Percentiles rank a stretch among this genome's conserved stretches.
phyloP scores from a whole-genome alignment of 192 early-diverging fungal genomes.

The Diversispora eburnea region DNA sequence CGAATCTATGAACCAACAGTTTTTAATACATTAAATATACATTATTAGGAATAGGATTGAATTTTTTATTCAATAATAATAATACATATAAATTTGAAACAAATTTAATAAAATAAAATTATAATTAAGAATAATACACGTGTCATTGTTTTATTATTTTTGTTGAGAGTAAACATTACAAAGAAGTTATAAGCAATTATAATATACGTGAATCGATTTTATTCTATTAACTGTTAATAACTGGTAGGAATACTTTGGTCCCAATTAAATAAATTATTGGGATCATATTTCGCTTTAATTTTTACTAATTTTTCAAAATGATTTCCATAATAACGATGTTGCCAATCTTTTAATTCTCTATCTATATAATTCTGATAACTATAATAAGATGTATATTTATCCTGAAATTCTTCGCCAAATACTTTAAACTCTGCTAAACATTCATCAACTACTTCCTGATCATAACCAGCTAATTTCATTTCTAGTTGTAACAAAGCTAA shows the following conservation, averaged over 20 bases:
- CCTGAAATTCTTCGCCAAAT: constrained; percentile 21
- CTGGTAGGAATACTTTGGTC: constrained; percentile 25
- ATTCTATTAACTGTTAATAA: too few relatives aligned
- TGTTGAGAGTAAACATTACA: too few relatives aligned
- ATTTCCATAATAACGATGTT: constrained; percentile 29
- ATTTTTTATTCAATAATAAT: too few relatives aligned
- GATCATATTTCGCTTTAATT: constrained; percentile 29
- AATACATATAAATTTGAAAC: too few relatives aligned
- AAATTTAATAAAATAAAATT: too few relatives aligned
- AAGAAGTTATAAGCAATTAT: too few relatives aligned
- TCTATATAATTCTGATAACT: constrained; percentile 34
- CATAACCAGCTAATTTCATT: background rate
- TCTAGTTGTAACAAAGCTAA: constrained; percentile 15
- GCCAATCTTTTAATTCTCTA: constrained; percentile 23
- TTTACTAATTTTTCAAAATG: constrained; percentile 5
- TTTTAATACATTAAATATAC: too few relatives aligned
- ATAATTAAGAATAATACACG: too few relatives aligned
- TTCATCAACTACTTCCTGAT: background rate
- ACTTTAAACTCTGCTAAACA: constrained; percentile 17
- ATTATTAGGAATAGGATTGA: too few relatives aligned
- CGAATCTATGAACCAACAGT: too few relatives aligned
- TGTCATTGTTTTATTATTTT: too few relatives aligned
- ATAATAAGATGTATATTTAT: constrained; percentile 14
- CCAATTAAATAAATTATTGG: constrained; percentile 30
- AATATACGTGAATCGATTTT: too few relatives aligned